Base-by-base conservation (phyloP, 2,329 filamentous ascomycete species). In the Penicillium fuscoglaucum region DNA sequence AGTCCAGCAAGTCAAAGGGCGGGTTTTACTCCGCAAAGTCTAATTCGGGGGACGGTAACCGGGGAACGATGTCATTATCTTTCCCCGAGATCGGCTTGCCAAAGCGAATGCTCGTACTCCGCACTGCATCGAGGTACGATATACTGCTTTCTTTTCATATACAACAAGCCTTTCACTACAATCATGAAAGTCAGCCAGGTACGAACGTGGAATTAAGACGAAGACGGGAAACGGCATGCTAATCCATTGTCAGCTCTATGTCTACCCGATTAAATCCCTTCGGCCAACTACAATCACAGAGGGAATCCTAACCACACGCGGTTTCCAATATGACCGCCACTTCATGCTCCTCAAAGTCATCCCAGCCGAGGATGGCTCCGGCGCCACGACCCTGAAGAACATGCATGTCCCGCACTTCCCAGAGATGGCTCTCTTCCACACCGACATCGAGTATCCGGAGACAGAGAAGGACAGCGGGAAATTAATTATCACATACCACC, bases 231-330 rank as follows among this genome's bases (percentile, higher is more conserved):
- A 12, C 39, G 48, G 8, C 33, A 35, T 15, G 51, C 31, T 58
- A 8, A 44, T 29, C 19, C 12, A 24, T 3, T 17, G 13, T 47
- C 62, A 87, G 84, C 80, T 91, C 37, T 90, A 87, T 73, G 80
- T 89, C 48, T 90, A 91, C 71, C 88, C 89, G 43, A 87, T 91
- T 75, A 91, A 91, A 71, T 87, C 83, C 8, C 81, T 91, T n/a
- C 84, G 86, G 37, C 84, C 83, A 51, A 83, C 88, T 54, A 72
- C 79, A 19, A 75, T 91, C 33, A 59, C 78, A 5, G 72, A 76
- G 0, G 80, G 86, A 3, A 73, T 74, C n/a, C 73, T 90, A 47
- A 83, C 82, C 6, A 78, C 80, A n/a, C 82, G 85, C 61, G 88
- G 89, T 15, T 79, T 90, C 64, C 76, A 79, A 41, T 77, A 89